Evolutionary conservation across 768 basidiomycete species (phyloP), one percentile per base, ranked within the genome.

Genomic region (Pisolithus tinctorius): DNA sequence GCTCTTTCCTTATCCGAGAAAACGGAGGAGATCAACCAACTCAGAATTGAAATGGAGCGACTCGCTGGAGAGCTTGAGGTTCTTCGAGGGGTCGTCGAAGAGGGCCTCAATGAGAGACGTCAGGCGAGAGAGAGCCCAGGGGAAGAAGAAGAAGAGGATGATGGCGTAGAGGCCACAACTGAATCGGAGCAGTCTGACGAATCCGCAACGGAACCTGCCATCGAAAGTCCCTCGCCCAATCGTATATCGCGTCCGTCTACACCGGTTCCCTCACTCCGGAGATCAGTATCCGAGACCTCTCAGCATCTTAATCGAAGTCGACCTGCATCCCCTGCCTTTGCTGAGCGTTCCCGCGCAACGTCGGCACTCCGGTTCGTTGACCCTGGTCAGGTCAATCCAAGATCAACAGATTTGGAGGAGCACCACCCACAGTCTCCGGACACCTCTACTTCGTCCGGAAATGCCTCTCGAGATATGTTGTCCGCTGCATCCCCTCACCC

Each of bases 21-120:
- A 63, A 67, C 78, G 23, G 68, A 72, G 4, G 90, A 92, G 54
- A 81, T 94, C 7, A 75, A 80, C 41, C 72, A 74, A 11, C 76
- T 96, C 10, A 76, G 78, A 36, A 73, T 77, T 10, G 88, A 94
- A 59, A 86, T 97, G 6, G 88, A 93, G 59, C 69, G 84, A 40
- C 78, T 96, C 5, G 84, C 80, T 0, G 83, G 83, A 4, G 93
- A 98, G 67, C 88, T 97, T 2, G 86, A 88, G 53, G 85, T 90
- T 2, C 73, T 96, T n/a, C 73, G 87, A 10, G 86, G 83, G 1
- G 86, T 93, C 0, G 89, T 97, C 1, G 88, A 94, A 65, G 86
- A 89, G 52, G 91, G 91, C 4, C 72, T 96, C 48, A 79, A 83
- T 54, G 89, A 91, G 55, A 68, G 92, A 26, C 70, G 85, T 37